phyloP scores from a whole-genome alignment of 345 rosid species.

The Eucalyptus sp. region DNA sequence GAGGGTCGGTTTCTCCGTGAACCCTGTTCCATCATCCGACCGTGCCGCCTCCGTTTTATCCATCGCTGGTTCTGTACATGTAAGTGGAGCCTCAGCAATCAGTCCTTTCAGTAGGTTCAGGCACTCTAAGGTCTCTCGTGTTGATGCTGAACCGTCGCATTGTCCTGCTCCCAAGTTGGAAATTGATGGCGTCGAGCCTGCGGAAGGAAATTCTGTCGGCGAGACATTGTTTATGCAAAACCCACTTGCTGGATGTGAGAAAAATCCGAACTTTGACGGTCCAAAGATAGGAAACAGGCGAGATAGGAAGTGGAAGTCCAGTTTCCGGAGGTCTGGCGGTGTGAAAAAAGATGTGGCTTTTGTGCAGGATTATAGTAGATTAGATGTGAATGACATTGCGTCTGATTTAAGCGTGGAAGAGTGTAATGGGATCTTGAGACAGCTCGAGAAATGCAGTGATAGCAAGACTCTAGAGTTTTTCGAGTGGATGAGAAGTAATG shows the following conservation, averaged over 20 bases:
- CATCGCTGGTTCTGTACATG: constrained; percentile 8
- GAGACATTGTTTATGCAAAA: constrained; percentile 3
- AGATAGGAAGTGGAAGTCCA: background rate
- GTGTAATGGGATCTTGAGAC: constrained; percentile 52
- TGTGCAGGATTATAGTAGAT: constrained; percentile 6
- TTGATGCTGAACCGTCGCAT: constrained; percentile 14
- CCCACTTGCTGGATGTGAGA: background rate
- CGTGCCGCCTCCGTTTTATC: constrained; percentile 19
- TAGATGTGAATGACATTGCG: constrained; percentile 28
- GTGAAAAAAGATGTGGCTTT: background rate
- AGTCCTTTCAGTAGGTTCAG: constrained; percentile 10
- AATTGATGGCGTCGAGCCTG: constrained; percentile 2
- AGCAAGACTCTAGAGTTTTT: constrained; percentile 45
- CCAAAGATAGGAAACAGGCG: background rate
- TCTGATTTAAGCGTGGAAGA: constrained; percentile 36
- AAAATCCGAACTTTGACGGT: background rate
- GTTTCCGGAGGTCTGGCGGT: background rate
- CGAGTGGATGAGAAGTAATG: constrained; percentile 70
- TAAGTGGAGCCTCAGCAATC: constrained; percentile 13
- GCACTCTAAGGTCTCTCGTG: constrained; percentile 22
- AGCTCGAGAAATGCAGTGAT: constrained; percentile 56
- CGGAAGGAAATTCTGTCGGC: background rate
- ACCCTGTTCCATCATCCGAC: constrained; percentile 21
- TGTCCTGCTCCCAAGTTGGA: constrained; percentile 4
- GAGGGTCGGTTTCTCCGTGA: constrained; percentile 23